Percentiles rank a stretch among this genome's conserved stretches.
Conservation (phyloP, 2,329 filamentous ascomycete genomes). For the Phoma sp. region DNA sequence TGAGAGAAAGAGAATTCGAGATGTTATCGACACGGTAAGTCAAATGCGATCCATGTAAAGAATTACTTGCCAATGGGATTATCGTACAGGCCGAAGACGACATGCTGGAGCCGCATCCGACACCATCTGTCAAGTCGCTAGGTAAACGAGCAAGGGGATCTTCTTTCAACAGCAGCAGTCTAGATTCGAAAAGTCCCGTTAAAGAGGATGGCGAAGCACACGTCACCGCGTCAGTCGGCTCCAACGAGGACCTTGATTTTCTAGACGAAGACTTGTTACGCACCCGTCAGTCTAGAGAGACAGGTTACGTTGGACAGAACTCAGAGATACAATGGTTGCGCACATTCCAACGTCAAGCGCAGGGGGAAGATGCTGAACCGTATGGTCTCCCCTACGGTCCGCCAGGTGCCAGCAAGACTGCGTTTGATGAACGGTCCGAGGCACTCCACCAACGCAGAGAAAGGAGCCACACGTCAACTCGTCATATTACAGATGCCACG, state of each 20-base stretch:
- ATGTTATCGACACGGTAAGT: slow-evolving; percentile 28
- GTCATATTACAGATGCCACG: slow-evolving; percentile 32
- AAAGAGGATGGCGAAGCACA: slow-evolving; percentile 25
- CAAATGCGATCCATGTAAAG: background rate
- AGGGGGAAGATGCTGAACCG: slow-evolving; percentile 13
- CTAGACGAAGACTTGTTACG: slow-evolving; percentile 41
- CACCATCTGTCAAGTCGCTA: slow-evolving; percentile 3
- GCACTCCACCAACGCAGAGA: slow-evolving; percentile 30
- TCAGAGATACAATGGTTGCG: slow-evolving; percentile 46
- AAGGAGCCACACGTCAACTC: slow-evolving; percentile 12
- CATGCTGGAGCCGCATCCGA: slow-evolving; percentile 10
- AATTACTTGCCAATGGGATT: background rate
- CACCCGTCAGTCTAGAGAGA: slow-evolving; percentile 35
- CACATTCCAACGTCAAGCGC: slow-evolving; percentile 34
- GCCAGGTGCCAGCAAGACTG: slow-evolving; percentile 20
- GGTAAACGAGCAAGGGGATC: slow-evolving; percentile 24
- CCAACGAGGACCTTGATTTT: slow-evolving; percentile 39
- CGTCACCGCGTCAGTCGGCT: slow-evolving; percentile 32
- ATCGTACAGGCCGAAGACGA: slow-evolving; percentile 28
- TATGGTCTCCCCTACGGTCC: slow-evolving; percentile 27
- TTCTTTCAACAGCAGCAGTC: background rate
- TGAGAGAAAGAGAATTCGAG: slow-evolving; percentile 26
- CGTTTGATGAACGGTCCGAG: slow-evolving; percentile 19
- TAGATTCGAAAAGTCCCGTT: background rate
- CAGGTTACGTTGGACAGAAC: slow-evolving; percentile 43